These are phyloP conservation scores for Venturia effusa DNA, from an alignment of 2,329 filamentous ascomycete genomes.

Conservation along the genomic window DNA sequence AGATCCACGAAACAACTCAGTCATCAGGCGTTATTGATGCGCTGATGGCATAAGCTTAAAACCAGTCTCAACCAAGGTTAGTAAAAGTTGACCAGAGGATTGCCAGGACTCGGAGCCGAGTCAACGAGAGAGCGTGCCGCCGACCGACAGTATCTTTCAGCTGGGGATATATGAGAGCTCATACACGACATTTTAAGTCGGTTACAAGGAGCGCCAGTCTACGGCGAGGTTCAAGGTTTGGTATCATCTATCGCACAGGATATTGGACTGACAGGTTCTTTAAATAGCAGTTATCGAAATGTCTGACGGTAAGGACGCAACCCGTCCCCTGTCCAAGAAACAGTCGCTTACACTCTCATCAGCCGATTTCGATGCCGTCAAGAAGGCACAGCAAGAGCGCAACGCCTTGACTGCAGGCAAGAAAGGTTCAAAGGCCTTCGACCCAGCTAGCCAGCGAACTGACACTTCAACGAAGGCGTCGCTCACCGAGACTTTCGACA, in stretches of 20 bases:
- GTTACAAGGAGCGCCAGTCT: background rate
- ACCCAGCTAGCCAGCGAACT: conserved; percentile 68
- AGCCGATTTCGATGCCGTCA: conserved; percentile 80
- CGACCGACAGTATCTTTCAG: background rate
- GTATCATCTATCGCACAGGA: background rate
- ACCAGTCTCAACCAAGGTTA: background rate
- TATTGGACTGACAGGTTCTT: conserved; percentile 4
- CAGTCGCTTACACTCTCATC: conserved; percentile 5
- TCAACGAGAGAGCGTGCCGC: background rate
- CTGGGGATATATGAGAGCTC: background rate
- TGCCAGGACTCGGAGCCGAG: background rate
- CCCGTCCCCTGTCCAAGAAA: background rate
- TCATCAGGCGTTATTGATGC: background rate
- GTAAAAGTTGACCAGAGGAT: background rate
- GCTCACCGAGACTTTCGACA: conserved; percentile 82
- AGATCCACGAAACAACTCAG: background rate
- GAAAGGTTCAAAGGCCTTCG: conserved; percentile 72
- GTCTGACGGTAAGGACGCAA: conserved; percentile 22
- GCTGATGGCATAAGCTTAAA: background rate
- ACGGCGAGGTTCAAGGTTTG: background rate
- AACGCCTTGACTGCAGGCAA: conserved; percentile 68
- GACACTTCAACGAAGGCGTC: conserved; percentile 83
- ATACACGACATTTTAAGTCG: background rate
- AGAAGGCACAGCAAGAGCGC: conserved; percentile 84
- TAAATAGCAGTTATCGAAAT: conserved; percentile 16